These are phyloP conservation scores for Aspergillus latus DNA, from an alignment of 2,329 filamentous ascomycete species.

Conservation along the genomic window DNA sequence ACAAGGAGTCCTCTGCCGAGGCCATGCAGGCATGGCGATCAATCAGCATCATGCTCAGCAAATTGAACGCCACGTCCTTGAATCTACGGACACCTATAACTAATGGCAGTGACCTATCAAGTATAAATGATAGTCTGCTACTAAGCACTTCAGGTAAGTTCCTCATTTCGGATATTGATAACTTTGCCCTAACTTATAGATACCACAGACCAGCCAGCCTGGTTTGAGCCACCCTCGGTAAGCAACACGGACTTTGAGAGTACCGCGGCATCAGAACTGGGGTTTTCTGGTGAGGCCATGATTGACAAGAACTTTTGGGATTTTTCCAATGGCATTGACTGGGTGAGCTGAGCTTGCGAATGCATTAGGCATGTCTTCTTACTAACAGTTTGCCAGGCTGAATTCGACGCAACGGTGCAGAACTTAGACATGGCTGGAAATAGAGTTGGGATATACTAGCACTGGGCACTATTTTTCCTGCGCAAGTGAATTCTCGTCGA, in stretches of 20 bases:
- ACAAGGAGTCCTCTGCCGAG: not conserved
- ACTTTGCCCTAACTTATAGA: not conserved
- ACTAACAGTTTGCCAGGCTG: not conserved
- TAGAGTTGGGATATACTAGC: not conserved
- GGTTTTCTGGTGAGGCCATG: not conserved
- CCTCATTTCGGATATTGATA: not conserved
- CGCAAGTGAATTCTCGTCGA: too few species aligned
- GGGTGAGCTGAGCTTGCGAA: not conserved
- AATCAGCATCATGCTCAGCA: slow-evolving; percentile 5
- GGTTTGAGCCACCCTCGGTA: too few species aligned
- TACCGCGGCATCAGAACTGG: not conserved
- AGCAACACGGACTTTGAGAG: not conserved
- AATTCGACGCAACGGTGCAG: slow-evolving; percentile 5
- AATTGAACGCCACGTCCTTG: not conserved
- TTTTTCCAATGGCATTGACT: slow-evolving; percentile 2
- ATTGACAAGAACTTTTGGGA: slow-evolving; percentile 1
- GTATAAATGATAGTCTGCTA: not conserved
- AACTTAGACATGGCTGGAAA: not conserved
- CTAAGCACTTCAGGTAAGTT: not conserved
- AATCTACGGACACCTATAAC: not conserved
- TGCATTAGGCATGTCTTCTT: not conserved
- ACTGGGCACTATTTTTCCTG: not conserved
- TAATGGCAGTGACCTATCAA: not conserved
- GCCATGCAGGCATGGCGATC: slow-evolving; percentile 7
- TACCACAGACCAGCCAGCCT: not conserved